phyloP scores from a whole-genome alignment of 2,329 filamentous ascomycete genomes.

The Hirsutella minnesotensis region DNA sequence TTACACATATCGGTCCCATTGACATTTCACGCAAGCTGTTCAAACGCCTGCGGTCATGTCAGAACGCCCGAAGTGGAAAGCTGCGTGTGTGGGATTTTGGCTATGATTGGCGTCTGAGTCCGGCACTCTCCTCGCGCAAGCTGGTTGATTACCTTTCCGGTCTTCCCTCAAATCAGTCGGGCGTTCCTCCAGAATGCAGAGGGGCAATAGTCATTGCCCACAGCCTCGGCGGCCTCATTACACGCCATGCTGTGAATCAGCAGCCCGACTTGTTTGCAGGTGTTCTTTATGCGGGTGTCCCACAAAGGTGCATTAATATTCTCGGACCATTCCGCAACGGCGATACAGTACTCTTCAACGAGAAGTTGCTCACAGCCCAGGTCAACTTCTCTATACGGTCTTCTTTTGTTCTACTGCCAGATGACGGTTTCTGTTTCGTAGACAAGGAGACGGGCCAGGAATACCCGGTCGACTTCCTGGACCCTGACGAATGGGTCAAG shows the following conservation, averaged over 20 bases:
- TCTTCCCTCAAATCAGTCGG: slow-evolving; percentile 61
- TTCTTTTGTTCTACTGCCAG: slow-evolving; percentile 72
- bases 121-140: slow-evolving; percentile 58
- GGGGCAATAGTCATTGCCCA: slow-evolving; percentile 80
- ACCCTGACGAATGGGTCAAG: slow-evolving; percentile 67
- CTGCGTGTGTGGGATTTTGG: slow-evolving; percentile 81
- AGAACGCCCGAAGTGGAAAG: slow-evolving; percentile 59
- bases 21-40: slow-evolving; percentile 79
- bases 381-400: slow-evolving; percentile 89
- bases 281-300: slow-evolving; percentile 74
- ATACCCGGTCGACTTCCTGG: slow-evolving; percentile 76
- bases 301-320: slow-evolving; percentile 82
- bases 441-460: slow-evolving; percentile 70
- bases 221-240: slow-evolving; percentile 78
- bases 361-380: slow-evolving; percentile 79
- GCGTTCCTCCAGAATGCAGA: slow-evolving; percentile 35
- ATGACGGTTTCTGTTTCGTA: slow-evolving; percentile 79
- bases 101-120: slow-evolving; percentile 89
- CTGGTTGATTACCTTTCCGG: slow-evolving; percentile 63
- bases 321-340: slow-evolving; percentile 81
- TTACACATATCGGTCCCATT: slow-evolving; percentile 84
- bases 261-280: slow-evolving; percentile 76
- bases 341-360: slow-evolving; percentile 84
- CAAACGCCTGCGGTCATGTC: slow-evolving; percentile 61
- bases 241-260: slow-evolving; percentile 76